Evolutionary conservation across 768 basidiomycete species (phyloP).

Genomic region (Leucocoprinus birnbaumii): DNA sequence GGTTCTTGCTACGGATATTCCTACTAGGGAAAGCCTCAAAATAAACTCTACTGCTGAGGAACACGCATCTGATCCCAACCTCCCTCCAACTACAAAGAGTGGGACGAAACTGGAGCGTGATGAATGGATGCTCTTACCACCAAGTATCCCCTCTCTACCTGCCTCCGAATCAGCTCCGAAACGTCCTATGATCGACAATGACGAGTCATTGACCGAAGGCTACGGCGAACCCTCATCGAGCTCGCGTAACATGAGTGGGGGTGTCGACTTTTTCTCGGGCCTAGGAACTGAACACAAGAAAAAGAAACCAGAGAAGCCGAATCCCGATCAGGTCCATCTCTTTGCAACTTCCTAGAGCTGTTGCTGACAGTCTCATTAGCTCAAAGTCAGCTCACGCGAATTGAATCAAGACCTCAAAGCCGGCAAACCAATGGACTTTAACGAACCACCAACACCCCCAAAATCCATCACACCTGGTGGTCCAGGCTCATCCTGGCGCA

Average conservation of each 20-base stretch:
- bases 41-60: conserved; percentile 58
- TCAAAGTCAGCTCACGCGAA: conserved; percentile 57
- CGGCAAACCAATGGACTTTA: conserved; percentile 36
- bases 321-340: conserved; percentile 66
- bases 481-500: conserved; percentile 94
- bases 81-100: conserved; percentile 45
- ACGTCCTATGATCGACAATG: conserved; percentile 21
- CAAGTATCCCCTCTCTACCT: conserved; percentile 27
- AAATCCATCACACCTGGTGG: conserved; percentile 74
- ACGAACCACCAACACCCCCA: conserved; percentile 34
- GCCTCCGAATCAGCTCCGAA: conserved; percentile 18
- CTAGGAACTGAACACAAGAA: conserved; percentile 76
- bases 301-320: conserved; percentile 60
- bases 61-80: conserved; percentile 38
- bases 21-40: conserved; percentile 69
- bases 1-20: conserved; percentile 72
- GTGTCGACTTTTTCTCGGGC: conserved; percentile 86
- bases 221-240: conserved; percentile 52
- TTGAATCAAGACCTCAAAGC: conserved; percentile 57
- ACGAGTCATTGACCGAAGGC: conserved; percentile 61
- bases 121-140: conserved; percentile 83
- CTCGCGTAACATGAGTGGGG: conserved; percentile 48
- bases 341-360: not conserved
- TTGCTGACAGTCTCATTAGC: conserved; percentile 35
- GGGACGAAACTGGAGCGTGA: conserved; percentile 63